A percentile compares a stretch with the other conserved stretches of the same genome.
Evolutionary conservation across 2,329 filamentous ascomycete species (phyloP).

Genomic region (Paracoccidioides lutzii): DNA sequence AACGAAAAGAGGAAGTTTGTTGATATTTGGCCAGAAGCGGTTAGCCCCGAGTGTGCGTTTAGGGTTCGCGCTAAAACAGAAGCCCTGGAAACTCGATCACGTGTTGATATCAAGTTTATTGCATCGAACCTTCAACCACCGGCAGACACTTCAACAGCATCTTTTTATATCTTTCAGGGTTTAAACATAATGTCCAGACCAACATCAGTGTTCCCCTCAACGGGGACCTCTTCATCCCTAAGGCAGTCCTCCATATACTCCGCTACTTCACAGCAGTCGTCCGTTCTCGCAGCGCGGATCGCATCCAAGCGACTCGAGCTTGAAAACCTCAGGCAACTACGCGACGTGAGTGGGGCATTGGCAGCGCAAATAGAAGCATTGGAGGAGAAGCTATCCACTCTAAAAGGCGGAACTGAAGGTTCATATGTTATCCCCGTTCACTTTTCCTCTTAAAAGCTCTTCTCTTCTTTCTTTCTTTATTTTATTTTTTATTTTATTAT

Average conservation of each 20-base stretch:
- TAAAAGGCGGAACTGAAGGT: conserved; percentile 52
- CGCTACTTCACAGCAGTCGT: conserved; percentile 37
- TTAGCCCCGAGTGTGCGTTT: conserved; percentile 6
- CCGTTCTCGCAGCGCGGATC: conserved; percentile 47
- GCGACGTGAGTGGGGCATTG: conserved; percentile 48
- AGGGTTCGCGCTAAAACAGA: neutral
- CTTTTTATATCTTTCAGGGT: neutral
- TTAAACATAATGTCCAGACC: conserved; percentile 14
- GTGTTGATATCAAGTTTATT: neutral
- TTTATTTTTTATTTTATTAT: too few species aligned
- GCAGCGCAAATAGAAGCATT: conserved; percentile 51
- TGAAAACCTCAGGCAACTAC: conserved; percentile 48
- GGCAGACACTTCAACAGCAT: neutral
- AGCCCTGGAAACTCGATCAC: neutral
- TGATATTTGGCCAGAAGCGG: conserved; percentile 27
- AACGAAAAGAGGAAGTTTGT: conserved; percentile 18
- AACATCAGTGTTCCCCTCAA: conserved; percentile 21
- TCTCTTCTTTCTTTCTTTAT: neutral
- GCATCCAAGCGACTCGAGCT: conserved; percentile 51
- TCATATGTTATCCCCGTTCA: neutral
- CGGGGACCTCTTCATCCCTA: conserved; percentile 16
- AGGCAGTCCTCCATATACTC: conserved; percentile 20
- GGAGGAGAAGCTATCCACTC: conserved; percentile 46
- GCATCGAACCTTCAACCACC: neutral
- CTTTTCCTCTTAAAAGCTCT: neutral